Evolutionary conservation across 176 grass and related monocot genomes (phyloP), one percentile per base, ranked within the genome.

Genomic region (Thinopyrum elongatum): DNA sequence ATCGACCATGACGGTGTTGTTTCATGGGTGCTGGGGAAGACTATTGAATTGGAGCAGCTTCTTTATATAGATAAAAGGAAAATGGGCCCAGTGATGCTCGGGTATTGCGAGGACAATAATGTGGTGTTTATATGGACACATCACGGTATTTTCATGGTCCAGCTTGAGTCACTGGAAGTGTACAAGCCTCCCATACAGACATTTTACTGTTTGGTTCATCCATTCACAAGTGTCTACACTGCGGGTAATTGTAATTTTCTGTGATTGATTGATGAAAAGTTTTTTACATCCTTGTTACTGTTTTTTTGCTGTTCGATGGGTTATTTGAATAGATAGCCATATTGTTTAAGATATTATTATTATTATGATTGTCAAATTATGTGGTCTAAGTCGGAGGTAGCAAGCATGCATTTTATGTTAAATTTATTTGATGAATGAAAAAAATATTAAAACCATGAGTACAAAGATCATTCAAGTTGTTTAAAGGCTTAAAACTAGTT

Each of bases 1-100:
- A 33, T 6, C 3, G 27, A 8, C n/a, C 4, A 2, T 34, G 70
- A 64, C 8, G 55, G 36, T 75, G 35, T n/a, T 64, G 17, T 21
- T 65, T 29, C 25, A 11, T 84, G 82, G 82, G 70, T 47, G 57
- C 69, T 75, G 26, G 26, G 36, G 1, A 84, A 62, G 14, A 75
- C 35, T 10, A 47, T 84, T 64, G 34, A 64, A 11, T 11, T 75
- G 26, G 35, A 46, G 4, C 15, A 31, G 35, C 38, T 75, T 63
- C 70, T 75, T 16, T 64, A 19, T 0, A 19, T 84, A 7, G 59
- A 19, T 0, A 65, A 65, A 26, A 5, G 1, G 39, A 15, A 39
- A 14, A 2, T 2, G 3, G 2, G 5, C 21, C 22, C 4, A 33
- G 3, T 34, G 11, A 65, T 84, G 10, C 0, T 76, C 28, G 39